Evolutionary conservation across 495 filamentous ascomycete genomes (phyloP).

Genomic region (Neurospora sp.): DNA sequence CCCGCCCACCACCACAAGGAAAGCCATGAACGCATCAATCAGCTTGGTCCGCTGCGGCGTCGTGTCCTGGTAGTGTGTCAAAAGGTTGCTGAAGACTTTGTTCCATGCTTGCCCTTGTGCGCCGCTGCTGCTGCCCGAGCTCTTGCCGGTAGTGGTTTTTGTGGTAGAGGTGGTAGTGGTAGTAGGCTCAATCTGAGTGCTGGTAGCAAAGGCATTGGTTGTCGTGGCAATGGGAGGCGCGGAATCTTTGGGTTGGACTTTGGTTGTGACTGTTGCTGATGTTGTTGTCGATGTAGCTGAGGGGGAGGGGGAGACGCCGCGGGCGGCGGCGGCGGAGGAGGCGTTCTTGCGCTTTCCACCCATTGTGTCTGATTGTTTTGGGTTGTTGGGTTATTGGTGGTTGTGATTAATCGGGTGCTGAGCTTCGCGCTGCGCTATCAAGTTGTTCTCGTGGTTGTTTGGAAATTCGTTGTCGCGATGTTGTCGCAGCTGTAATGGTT

Average conservation of each 20-base stretch:
- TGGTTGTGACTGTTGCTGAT: constrained; percentile 9
- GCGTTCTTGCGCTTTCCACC: constrained; percentile 24
- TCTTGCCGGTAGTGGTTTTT: not conserved
- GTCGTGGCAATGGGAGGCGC: constrained; percentile 2
- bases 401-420: too few species aligned
- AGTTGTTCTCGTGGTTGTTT: not conserved
- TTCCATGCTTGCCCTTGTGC: constrained; percentile 14
- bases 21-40: constrained; percentile 85
- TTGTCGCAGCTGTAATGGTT: not conserved
- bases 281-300: constrained; percentile 11
- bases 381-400: not conserved
- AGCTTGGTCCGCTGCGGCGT: constrained; percentile 90
- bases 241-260: constrained; percentile 2
- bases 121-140: too few species aligned
- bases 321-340: constrained; percentile 5
- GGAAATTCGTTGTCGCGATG: not conserved
- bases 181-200: not conserved
- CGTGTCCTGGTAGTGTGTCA: constrained; percentile 62
- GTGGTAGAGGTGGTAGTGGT: not conserved
- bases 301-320: constrained; percentile 8
- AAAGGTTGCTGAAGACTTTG: constrained; percentile 46
- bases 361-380: constrained; percentile 16
- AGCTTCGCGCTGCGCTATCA: too few species aligned
- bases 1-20: constrained; percentile 73
- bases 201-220: not conserved